Percentiles rank a stretch among this genome's conserved stretches.
These are phyloP conservation scores for Leishmania tropica DNA, from an alignment of 208 protist genomes.

Conservation along the genomic window DNA sequence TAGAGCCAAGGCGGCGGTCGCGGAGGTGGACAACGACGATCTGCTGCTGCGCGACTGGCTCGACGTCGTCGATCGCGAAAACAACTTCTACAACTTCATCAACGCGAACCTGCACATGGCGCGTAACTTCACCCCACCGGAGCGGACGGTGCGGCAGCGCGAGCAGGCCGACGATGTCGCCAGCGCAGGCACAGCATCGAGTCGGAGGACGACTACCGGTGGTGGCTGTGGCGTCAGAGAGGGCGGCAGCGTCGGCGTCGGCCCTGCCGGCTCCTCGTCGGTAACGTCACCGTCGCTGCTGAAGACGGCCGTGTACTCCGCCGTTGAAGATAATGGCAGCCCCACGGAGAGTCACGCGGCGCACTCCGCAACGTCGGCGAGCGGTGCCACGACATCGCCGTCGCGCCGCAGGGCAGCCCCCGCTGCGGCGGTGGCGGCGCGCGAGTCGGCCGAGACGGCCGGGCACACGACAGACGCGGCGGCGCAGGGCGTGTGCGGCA, in stretches of 20 bases:
- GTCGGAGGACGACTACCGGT: conserved; percentile 1
- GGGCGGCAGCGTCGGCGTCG: neutral
- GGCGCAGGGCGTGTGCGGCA: neutral
- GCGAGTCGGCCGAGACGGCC: neutral
- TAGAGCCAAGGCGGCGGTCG: conserved; percentile 39
- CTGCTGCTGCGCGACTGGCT: conserved; percentile 38
- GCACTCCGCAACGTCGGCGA: neutral
- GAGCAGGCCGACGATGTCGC: conserved; percentile 5
- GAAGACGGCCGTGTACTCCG: neutral
- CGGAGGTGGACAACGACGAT: conserved; percentile 45
- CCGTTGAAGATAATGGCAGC: neutral
- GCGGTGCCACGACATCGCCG: neutral
- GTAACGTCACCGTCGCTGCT: neutral
- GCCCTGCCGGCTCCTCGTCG: neutral
- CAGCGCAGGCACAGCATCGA: conserved; percentile 5
- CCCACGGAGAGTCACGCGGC: neutral
- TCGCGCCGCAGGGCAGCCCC: too few relatives aligned
- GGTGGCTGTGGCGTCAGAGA: neutral
- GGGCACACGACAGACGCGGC: neutral
- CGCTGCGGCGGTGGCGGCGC: neutral
- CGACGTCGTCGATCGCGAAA: conserved; percentile 38
- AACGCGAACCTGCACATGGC: conserved; percentile 41
- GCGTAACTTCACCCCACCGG: conserved; percentile 41
- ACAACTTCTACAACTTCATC: conserved; percentile 53
- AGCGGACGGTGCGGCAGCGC: conserved; percentile 35